phyloP scores from a whole-genome alignment of 305 asterid genomes.

The Rubia peregrina region DNA sequence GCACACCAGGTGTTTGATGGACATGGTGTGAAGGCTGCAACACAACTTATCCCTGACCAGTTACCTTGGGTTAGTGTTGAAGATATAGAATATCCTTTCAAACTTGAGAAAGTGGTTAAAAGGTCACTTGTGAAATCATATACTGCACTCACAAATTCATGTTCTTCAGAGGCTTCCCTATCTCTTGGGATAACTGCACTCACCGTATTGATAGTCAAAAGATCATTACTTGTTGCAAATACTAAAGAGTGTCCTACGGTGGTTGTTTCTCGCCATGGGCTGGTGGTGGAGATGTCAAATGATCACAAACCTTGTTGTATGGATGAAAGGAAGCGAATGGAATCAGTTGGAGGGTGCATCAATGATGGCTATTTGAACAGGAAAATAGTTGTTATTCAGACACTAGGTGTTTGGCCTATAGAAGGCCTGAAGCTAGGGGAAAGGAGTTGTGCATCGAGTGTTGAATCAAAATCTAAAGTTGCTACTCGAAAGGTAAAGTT shows the following conservation, averaged over 20 bases:
- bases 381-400: conserved; percentile 67
- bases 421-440: conserved; percentile 66
- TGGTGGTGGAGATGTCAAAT: conserved; percentile 77
- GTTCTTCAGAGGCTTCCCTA: conserved; percentile 52
- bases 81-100: conserved; percentile 67
- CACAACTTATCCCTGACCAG: conserved; percentile 76
- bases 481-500: too few species aligned
- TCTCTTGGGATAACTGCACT: conserved; percentile 89
- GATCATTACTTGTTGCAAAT: conserved; percentile 86
- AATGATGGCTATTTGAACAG: conserved; percentile 76
- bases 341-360: conserved; percentile 67
- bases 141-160: conserved; percentile 64
- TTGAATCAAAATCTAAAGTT: too few species aligned
- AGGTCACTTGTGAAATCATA: conserved; percentile 71
- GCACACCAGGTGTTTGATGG: conserved; percentile 80
- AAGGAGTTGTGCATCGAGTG: not conserved
- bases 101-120: conserved; percentile 46
- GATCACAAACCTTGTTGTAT: conserved; percentile 69
- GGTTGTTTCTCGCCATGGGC: conserved; percentile 61
- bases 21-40: conserved; percentile 83
- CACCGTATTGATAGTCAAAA: conserved; percentile 81
- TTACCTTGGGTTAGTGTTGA: conserved; percentile 69
- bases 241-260: conserved; percentile 92
- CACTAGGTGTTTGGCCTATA: conserved; percentile 83
- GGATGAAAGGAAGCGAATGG: conserved; percentile 55